These are phyloP conservation scores for Stephania japonica DNA, from an alignment of 164 flowering plant genomes.

Conservation along the genomic window DNA sequence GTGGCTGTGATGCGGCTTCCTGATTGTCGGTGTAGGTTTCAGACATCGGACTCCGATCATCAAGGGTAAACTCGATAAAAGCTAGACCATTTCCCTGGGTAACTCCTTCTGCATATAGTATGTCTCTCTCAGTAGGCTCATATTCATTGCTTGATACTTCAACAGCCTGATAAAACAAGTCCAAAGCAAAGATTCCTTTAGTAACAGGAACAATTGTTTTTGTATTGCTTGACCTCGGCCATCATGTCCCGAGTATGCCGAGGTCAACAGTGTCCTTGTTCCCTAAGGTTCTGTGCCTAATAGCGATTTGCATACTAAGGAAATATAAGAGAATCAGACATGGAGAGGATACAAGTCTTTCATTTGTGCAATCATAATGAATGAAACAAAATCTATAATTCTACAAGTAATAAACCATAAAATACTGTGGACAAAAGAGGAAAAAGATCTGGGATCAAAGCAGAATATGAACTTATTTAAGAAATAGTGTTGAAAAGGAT, in stretches of 20 bases:
- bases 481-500: background rate
- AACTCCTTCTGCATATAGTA: constrained; percentile 92
- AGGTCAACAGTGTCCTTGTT: too few species aligned
- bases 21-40: constrained; percentile 75
- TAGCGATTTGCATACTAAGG: too few species aligned
- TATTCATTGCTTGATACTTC: constrained; percentile 97
- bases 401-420: too few species aligned
- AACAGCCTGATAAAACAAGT: constrained; percentile 55
- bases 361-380: too few species aligned
- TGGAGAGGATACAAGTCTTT: too few species aligned
- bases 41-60: constrained; percentile 95
- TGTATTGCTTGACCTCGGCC: too few species aligned
- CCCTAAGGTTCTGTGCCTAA: too few species aligned
- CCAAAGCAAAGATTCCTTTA: background rate
- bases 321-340: too few species aligned
- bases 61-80: constrained; percentile 84
- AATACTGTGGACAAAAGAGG: too few species aligned
- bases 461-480: background rate
- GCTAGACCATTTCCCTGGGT: constrained; percentile 95
- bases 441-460: too few species aligned
- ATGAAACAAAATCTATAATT: too few species aligned
- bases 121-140: constrained; percentile 88
- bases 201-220: background rate
- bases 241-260: too few species aligned
- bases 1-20: constrained; percentile 58